These are phyloP conservation scores for Termitomyces sp. DNA, from an alignment of 768 basidiomycete genomes.

Conservation along the genomic window DNA sequence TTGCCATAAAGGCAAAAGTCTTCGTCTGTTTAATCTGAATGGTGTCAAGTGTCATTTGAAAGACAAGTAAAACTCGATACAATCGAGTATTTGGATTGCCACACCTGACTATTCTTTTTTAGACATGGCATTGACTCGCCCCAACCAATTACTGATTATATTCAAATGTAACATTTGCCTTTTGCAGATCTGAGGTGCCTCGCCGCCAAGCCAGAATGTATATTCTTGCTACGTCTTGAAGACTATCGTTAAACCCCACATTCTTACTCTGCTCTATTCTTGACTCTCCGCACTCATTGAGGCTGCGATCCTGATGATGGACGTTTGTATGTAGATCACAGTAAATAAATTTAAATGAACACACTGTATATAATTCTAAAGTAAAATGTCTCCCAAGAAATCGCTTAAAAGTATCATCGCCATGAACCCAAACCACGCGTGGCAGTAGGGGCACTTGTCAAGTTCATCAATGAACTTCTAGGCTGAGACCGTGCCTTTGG, in stretches of 20 bases:
- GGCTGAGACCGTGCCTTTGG: not conserved
- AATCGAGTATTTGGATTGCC: not conserved
- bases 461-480: not conserved
- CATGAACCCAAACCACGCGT: not conserved
- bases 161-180: not conserved
- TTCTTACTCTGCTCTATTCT: not conserved
- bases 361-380: not conserved
- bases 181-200: not conserved
- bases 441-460: not conserved
- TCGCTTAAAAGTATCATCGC: not conserved
- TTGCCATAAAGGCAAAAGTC: not conserved
- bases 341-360: not conserved
- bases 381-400: not conserved
- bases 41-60: not conserved
- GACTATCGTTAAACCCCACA: not conserved
- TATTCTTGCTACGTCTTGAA: not conserved
- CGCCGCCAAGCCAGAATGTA: not conserved
- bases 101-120: not conserved
- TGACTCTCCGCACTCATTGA: not conserved
- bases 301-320: too few species aligned
- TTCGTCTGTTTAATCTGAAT: not conserved
- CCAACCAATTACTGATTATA: not conserved
- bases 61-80: not conserved
- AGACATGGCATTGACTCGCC: not conserved
- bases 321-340: not conserved